Percentiles rank a stretch among this genome's conserved stretches.
phyloP scores from a whole-genome alignment of 2,329 filamentous ascomycete species.

The Aspergillus vadensis region DNA sequence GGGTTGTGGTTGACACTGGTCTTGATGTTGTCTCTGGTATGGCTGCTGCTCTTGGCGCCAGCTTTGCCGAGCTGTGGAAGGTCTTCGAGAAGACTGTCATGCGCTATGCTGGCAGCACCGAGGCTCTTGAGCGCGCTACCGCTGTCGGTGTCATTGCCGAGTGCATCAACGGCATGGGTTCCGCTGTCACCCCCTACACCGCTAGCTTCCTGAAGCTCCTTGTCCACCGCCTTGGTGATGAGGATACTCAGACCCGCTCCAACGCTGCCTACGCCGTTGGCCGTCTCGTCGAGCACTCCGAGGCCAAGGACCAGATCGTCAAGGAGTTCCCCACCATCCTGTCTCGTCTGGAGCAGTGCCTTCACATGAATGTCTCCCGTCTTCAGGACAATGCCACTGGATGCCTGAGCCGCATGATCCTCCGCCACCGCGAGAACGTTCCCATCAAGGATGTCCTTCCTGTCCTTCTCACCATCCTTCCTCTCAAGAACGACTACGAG shows the following conservation, averaged over 20 bases:
- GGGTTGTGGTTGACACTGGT: constrained; percentile 92
- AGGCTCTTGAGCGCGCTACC: constrained; percentile 83
- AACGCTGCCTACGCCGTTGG: constrained; percentile 93
- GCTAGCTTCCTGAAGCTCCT: constrained; percentile 74
- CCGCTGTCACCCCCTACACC: constrained; percentile 80
- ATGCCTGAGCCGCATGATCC: constrained; percentile 88
- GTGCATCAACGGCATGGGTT: constrained; percentile 81
- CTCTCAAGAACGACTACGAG: constrained; percentile 89
- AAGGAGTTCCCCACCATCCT: constrained; percentile 77
- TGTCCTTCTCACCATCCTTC: constrained; percentile 74
- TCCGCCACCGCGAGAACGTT: constrained; percentile 79
- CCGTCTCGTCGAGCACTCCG: constrained; percentile 78
- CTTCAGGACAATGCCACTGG: constrained; percentile 92
- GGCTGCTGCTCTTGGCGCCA: constrained; percentile 74
- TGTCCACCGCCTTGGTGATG: constrained; percentile 82
- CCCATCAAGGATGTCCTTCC: constrained; percentile 82
- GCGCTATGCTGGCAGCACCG: constrained; percentile 82
- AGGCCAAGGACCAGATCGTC: constrained; percentile 71
- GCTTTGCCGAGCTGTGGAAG: constrained; percentile 89
- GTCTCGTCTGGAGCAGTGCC: constrained; percentile 79
- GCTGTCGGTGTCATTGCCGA: constrained; percentile 92
- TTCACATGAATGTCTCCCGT: constrained; percentile 75
- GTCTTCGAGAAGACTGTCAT: constrained; percentile 90
- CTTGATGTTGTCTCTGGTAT: constrained; percentile 87
- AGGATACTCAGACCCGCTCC: constrained; percentile 88